Percentiles rank a stretch among this genome's conserved stretches.
phyloP scores from a whole-genome alignment of 1,284 basidiomycete species.

The Pseudozyma hubeiensis region DNA sequence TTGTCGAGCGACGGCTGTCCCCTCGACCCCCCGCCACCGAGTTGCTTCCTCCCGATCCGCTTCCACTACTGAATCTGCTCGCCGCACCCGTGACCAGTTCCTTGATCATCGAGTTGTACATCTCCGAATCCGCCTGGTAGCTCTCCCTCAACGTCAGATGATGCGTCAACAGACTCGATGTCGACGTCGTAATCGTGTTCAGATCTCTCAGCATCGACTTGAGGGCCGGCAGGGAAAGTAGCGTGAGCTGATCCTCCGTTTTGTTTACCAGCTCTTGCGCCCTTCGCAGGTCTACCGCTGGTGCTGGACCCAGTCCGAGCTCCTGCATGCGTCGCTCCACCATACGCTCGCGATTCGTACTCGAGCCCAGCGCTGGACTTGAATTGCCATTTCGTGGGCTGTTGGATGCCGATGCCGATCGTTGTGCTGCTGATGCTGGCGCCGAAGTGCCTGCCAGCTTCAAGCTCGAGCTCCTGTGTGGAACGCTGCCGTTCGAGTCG shows the following conservation, averaged over 20 bases:
- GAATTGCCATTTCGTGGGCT: slow-evolving; percentile 43
- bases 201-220: slow-evolving; percentile 55
- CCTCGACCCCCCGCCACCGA: slow-evolving; percentile 24
- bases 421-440: slow-evolving; percentile 15
- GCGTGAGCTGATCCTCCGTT: slow-evolving; percentile 59
- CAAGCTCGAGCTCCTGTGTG: slow-evolving; percentile 34
- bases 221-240: slow-evolving; percentile 61
- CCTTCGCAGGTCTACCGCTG: slow-evolving; percentile 49
- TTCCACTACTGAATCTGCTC: slow-evolving; percentile 35
- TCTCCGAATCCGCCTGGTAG: slow-evolving; percentile 61
- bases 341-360: slow-evolving; percentile 41
- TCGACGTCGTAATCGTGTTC: slow-evolving; percentile 51
- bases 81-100: slow-evolving; percentile 65
- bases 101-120: slow-evolving; percentile 66
- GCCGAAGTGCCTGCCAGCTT: slow-evolving; percentile 12
- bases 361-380: slow-evolving; percentile 40
- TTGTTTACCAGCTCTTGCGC: slow-evolving; percentile 52
- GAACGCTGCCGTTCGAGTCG: slow-evolving; percentile 6
- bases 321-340: slow-evolving; percentile 56
- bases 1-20: slow-evolving; percentile 29
- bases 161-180: slow-evolving; percentile 61
- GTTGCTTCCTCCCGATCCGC: slow-evolving; percentile 13
- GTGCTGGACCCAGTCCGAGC: slow-evolving; percentile 49
- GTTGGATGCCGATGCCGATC: slow-evolving; percentile 37
- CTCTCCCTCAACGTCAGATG: slow-evolving; percentile 63